phyloP scores from a whole-genome alignment of 2,329 filamentous ascomycete species.

The Aspergillus intermedius region DNA sequence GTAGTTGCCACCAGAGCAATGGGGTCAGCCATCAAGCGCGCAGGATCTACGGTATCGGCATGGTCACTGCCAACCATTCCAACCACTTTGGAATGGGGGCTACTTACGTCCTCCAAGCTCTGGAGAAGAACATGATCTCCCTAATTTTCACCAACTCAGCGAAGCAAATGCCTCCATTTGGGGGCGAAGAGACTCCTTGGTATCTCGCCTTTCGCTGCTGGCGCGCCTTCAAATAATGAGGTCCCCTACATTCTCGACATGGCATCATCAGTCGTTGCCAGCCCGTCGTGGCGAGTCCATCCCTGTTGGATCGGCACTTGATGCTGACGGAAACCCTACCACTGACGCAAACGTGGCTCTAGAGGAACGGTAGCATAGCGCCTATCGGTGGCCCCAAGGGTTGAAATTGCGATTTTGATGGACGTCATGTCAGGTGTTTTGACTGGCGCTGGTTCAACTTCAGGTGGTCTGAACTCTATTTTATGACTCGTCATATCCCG shows the following conservation, averaged over 20 bases:
- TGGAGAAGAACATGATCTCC: conserved; percentile 59
- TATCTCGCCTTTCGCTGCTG: conserved; percentile 51
- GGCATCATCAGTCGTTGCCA: conserved; percentile 16
- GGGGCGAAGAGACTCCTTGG: conserved; percentile 59
- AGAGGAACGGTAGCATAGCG: background rate
- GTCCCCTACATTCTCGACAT: conserved; percentile 15
- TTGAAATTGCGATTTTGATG: background rate
- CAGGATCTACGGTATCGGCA: conserved; percentile 53
- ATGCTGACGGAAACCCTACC: background rate
- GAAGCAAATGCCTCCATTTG: conserved; percentile 60
- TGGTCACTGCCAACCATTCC: conserved; percentile 61
- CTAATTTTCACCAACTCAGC: conserved; percentile 59
- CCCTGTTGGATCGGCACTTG: conserved; percentile 10
- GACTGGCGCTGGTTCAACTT: no score
- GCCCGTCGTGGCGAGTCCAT: conserved; percentile 16
- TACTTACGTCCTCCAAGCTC: conserved; percentile 64
- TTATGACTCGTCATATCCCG: no score
- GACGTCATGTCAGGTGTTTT: conserved; percentile 25
- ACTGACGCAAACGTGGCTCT: background rate
- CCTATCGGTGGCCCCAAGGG: background rate
- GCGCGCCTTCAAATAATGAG: background rate
- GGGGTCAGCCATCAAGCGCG: conserved; percentile 8
- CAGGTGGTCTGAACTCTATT: no score
- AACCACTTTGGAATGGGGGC: conserved; percentile 73
- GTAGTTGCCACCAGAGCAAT: background rate